Conservation (phyloP, 352 stramenopile species). For the Pythium utonaiense region DNA sequence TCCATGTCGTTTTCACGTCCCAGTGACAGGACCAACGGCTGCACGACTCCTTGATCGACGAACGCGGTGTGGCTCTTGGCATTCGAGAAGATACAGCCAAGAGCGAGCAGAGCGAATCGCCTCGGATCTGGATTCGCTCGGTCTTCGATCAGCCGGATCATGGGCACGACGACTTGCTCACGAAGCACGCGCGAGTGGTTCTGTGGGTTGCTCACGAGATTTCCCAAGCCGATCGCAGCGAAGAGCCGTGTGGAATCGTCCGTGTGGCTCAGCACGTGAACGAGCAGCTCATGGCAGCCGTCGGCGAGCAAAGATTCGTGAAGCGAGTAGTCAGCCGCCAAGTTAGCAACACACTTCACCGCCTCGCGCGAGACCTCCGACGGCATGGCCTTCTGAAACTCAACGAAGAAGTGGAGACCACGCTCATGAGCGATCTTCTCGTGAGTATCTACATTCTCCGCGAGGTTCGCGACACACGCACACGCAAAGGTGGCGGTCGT, state of each 20-base stretch:
- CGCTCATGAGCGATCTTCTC: constrained; percentile 65
- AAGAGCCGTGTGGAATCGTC: constrained; percentile 83
- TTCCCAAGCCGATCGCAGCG: constrained; percentile 86
- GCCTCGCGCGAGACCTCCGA: constrained; percentile 50
- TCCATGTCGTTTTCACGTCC: constrained; percentile 75
- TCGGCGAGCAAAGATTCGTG: constrained; percentile 83
- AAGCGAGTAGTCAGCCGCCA: constrained; percentile 80
- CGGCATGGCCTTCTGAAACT: constrained; percentile 42
- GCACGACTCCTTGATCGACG: constrained; percentile 64
- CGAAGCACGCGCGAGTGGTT: constrained; percentile 76
- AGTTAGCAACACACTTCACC: constrained; percentile 72
- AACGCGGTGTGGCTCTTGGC: constrained; percentile 62
- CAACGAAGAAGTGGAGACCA: constrained; percentile 74
- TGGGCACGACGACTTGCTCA: constrained; percentile 48
- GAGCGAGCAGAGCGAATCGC: constrained; percentile 77
- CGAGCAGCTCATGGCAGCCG: constrained; percentile 78
- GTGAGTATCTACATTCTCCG: constrained; percentile 91
- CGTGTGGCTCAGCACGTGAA: constrained; percentile 49
- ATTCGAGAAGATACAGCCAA: constrained; percentile 82
- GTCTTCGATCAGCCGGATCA: constrained; percentile 56
- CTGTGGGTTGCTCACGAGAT: constrained; percentile 84
- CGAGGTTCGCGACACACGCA: constrained; percentile 90
- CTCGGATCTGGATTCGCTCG: constrained; percentile 40
- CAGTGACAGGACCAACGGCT: constrained; percentile 67
- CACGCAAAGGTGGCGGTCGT: constrained; percentile 67